Percentiles rank a stretch among this genome's conserved stretches.
phyloP scores from a whole-genome alignment of 305 asterid species.

The Stenogyne calaminthoides region DNA sequence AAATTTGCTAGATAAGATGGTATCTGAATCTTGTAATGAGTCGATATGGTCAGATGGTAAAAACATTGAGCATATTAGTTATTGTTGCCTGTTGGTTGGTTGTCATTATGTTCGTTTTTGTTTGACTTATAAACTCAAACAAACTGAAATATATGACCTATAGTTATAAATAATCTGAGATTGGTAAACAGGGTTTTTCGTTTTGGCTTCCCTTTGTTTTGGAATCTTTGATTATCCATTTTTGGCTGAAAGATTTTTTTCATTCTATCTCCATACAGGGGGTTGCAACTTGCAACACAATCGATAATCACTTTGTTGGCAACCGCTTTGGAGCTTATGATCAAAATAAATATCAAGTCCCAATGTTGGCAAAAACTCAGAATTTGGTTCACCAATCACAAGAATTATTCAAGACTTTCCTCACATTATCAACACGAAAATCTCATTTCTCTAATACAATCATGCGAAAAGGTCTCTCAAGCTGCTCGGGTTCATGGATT shows the following conservation, averaged over 20 bases:
- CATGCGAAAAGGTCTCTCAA: slow-evolving; percentile 46
- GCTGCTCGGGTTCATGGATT: slow-evolving; percentile 55
- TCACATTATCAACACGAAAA: slow-evolving; percentile 37
- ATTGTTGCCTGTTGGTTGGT: neutral
- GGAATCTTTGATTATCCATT: neutral
- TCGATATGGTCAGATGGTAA: neutral
- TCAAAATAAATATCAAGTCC: slow-evolving; percentile 24
- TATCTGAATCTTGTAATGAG: neutral
- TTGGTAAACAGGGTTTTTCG: neutral
- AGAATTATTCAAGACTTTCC: slow-evolving; percentile 25
- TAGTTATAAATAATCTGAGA: neutral
- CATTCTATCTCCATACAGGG: neutral
- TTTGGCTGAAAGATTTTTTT: neutral
- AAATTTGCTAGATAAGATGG: neutral
- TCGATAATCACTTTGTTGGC: neutral
- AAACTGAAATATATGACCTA: neutral
- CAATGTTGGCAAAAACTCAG: slow-evolving; percentile 24
- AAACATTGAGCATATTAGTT: neutral
- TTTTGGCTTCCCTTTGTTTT: neutral
- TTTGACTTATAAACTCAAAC: neutral
- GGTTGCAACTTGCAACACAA: neutral
- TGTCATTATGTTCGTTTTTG: neutral
- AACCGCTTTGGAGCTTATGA: slow-evolving; percentile 26
- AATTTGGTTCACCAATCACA: slow-evolving; percentile 24
- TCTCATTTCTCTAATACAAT: slow-evolving; percentile 51